Conservation (phyloP, 2,329 filamentous ascomycete species). For the Cylindrodendrum hubeiense region DNA sequence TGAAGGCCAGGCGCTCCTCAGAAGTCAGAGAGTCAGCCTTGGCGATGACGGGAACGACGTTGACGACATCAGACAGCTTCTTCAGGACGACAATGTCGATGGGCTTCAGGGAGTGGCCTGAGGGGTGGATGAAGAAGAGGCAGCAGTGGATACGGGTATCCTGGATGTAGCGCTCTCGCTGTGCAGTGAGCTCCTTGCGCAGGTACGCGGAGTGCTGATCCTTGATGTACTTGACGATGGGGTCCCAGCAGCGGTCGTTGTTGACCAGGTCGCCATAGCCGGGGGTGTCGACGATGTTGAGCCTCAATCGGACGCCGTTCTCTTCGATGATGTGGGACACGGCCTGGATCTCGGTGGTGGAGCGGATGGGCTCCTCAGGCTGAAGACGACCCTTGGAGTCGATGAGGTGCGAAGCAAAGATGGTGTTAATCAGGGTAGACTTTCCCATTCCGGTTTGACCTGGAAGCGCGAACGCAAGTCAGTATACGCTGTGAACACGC, state of each 20-base stretch:
- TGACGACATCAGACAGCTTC: conserved; percentile 99
- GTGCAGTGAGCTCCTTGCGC: conserved; percentile 98
- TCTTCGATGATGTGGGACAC: conserved; percentile 99
- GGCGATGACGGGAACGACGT: conserved; percentile 98
- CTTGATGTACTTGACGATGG: conserved; percentile 99
- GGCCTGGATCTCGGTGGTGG: conserved; percentile 97
- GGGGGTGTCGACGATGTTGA: conserved; percentile 99
- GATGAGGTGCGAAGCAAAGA: conserved; percentile 99
- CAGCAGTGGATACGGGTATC: conserved; percentile 99
- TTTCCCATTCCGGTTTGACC: conserved; percentile 99
- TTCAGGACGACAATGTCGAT: conserved; percentile 99
- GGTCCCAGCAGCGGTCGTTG: conserved; percentile 99
- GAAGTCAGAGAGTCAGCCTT: conserved; percentile 97
- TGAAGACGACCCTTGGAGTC: conserved; percentile 96
- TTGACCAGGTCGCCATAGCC: conserved; percentile 99
- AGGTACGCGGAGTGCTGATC: conserved; percentile 99
- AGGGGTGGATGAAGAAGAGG: conserved; percentile 99
- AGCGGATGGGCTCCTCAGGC: conserved; percentile 92
- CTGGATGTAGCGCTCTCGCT: conserved; percentile 99
- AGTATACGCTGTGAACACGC: conserved; percentile 29
- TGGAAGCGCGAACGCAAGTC: conserved; percentile 52
- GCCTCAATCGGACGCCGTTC: conserved; percentile 94
- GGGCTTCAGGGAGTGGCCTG: conserved; percentile 97
- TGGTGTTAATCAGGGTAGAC: conserved; percentile 99
- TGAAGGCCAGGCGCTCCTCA: conserved; percentile 96